Percentiles rank a stretch among this genome's conserved stretches.
phyloP scores from a whole-genome alignment of 2,329 filamentous ascomycete genomes.

The Uncinocarpus reesii region DNA sequence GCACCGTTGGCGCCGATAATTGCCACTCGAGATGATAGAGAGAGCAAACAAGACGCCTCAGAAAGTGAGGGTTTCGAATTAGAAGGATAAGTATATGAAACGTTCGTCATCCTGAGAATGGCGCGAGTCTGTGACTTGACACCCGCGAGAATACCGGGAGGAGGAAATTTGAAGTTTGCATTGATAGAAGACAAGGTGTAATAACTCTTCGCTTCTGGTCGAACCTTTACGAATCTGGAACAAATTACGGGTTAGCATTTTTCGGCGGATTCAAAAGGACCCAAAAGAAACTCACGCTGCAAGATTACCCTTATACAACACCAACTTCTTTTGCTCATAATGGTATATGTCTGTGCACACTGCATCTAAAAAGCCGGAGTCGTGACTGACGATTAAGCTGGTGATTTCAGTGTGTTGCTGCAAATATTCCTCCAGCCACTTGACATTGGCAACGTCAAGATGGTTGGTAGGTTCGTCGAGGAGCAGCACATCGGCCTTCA shows the following conservation, averaged over 20 bases:
- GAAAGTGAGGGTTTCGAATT: constrained; percentile 74
- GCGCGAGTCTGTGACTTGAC: constrained; percentile 91
- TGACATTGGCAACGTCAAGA: constrained; percentile 89
- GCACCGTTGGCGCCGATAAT: constrained; percentile 97
- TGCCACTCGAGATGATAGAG: constrained; percentile 81
- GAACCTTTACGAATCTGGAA: constrained; percentile 67
- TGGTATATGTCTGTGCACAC: constrained; percentile 99
- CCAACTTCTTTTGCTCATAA: constrained; percentile 94
- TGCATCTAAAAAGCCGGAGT: constrained; percentile 92
- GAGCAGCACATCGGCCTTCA: constrained; percentile 89
- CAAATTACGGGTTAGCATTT: no score
- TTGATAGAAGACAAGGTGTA: constrained; percentile 84
- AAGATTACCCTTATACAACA: constrained; percentile 43
- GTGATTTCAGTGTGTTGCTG: constrained; percentile 95
- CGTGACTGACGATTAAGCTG: constrained; percentile 94
- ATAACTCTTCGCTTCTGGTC: constrained; percentile 93
- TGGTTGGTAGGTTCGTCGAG: constrained; percentile 99
- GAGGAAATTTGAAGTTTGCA: constrained; percentile 95
- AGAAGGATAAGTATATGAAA: constrained; percentile 87
- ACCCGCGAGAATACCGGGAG: constrained; percentile 84
- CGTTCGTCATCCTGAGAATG: constrained; percentile 89
- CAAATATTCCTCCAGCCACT: constrained; percentile 90
- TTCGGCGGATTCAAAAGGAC: no score
- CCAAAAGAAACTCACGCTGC: constrained; percentile 29
- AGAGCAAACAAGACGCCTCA: constrained; percentile 79